phyloP scores from a whole-genome alignment of 352 stramenopile genomes.

The Phytophthora boehmeriae region DNA sequence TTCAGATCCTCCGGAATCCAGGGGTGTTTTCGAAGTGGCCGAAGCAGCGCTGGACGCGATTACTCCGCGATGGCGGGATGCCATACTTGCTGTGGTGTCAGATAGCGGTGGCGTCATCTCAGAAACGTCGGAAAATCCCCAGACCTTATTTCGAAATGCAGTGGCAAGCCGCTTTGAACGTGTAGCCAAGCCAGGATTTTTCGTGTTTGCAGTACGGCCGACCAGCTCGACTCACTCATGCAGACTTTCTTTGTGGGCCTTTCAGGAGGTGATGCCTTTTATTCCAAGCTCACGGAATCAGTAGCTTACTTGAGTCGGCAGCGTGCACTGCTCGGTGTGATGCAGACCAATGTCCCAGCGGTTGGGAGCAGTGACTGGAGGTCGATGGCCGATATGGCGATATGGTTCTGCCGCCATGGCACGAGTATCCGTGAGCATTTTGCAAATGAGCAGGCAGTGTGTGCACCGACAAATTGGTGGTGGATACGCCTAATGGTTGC shows the following conservation, averaged over 20 bases:
- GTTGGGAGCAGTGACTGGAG: conserved; percentile 22
- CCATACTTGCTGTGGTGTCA: conserved; percentile 25
- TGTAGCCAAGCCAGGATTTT: conserved; percentile 24
- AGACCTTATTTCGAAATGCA: conserved; percentile 24
- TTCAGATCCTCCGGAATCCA: conserved; percentile 19
- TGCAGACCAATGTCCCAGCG: conserved; percentile 21
- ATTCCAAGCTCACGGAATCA: conserved; percentile 24
- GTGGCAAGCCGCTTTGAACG: conserved; percentile 28
- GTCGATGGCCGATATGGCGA: conserved; percentile 17
- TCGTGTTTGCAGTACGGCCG: conserved; percentile 23
- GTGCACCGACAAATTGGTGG: conserved; percentile 22
- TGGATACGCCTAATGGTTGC: conserved; percentile 27
- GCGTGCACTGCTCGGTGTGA: conserved; percentile 13
- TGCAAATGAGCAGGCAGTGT: conserved; percentile 7
- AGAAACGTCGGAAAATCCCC: conserved; percentile 15
- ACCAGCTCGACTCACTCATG: conserved; percentile 25
- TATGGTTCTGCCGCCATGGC: conserved; percentile 27
- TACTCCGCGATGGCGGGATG: conserved; percentile 20
- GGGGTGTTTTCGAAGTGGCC: conserved; percentile 29
- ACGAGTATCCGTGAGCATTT: conserved; percentile 28
- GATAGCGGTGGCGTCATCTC: conserved; percentile 24
- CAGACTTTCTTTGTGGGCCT: conserved; percentile 31
- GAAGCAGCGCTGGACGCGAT: conserved; percentile 25
- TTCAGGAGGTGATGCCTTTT: conserved; percentile 19
- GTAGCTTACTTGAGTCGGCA: conserved; percentile 32